Base-by-base conservation (phyloP, 768 basidiomycete species). In the Lyophyllum semitale region DNA sequence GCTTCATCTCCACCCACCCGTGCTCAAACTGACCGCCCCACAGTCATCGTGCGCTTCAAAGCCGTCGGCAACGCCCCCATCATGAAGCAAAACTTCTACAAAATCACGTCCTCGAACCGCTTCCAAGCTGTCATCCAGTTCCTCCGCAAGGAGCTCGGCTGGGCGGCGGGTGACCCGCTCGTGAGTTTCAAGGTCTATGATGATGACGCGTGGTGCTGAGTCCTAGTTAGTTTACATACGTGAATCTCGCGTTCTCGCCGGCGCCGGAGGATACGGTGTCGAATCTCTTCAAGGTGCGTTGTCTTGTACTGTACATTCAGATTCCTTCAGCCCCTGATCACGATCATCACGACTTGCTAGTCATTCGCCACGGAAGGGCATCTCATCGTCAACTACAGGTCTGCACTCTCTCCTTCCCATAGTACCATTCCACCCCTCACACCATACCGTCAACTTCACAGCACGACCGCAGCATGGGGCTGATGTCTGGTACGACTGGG, bases 81-180 rank as follows among this genome's bases (percentile, higher is more conserved):
- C 65, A 97, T 99, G 95, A 95, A 91, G 74, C 93, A 96, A 74
- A 98, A 96, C 75, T 91, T 95, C 63, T 98, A 94, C 84, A 96
- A 95, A 79, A 95, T 98, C 66, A 94, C 95, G 0, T 91, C 95
- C 12, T 87, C 89, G 37, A 95, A 97, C 69, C 82, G 90, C 51
- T 99, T 98, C 64, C 94, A 97, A 68, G 91, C 93, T 7, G 95
- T 98, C 52, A 94, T 96, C 38, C 88, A 92, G 65, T 97, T 98
- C 70, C 68, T 98, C 71, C 74, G 95, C 59, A 92, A 85, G 65
- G 94, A 98, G 68, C 71, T 98, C 35, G 87, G 87, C 1, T 93
- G 91, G 88, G 93, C 92, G 67, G 73, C 84, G 12, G 83, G 87
- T 0, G 95, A 97, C 62, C 88, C 94, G 1, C 69, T 97, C 70